A percentile compares a stretch with the other conserved stretches of the same genome.
These are phyloP conservation scores for Saccharomycopsis fermentans DNA, from an alignment of 805 yeast genomes.

Conservation along the genomic window DNA sequence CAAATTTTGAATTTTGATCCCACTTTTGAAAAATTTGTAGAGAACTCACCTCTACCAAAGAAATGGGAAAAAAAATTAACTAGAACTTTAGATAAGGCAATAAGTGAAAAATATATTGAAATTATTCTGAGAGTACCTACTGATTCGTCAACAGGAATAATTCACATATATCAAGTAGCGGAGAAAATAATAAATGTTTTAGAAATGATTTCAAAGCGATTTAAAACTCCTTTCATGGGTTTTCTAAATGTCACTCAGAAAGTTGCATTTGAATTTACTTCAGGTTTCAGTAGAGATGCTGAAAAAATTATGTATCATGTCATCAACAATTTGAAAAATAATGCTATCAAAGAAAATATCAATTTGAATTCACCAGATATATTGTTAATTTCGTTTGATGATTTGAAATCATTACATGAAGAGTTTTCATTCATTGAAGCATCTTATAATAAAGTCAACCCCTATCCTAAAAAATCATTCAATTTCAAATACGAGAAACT, in stretches of 20 bases:
- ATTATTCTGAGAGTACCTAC: conserved; percentile 46
- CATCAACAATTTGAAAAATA: conserved; percentile 28
- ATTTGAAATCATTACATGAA: conserved; percentile 47
- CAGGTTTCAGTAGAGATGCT: conserved; percentile 45
- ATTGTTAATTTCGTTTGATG: conserved; percentile 35
- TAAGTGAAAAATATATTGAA: conserved; percentile 35
- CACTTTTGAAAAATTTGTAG: conserved; percentile 27
- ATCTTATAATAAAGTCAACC: conserved; percentile 38
- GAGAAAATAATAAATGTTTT: conserved; percentile 42
- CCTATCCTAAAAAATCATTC: conserved; percentile 28
- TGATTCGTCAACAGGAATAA: conserved; percentile 40
- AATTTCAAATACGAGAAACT: conserved; percentile 46
- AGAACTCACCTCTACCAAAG: conserved; percentile 30
- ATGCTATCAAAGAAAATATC: conserved; percentile 21
- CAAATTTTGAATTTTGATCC: conserved; percentile 41
- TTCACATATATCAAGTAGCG: conserved; percentile 48
- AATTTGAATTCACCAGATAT: conserved; percentile 19
- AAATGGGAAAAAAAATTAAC: conserved; percentile 34
- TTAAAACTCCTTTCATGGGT: conserved; percentile 52
- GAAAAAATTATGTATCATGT: conserved; percentile 41
- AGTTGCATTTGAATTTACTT: conserved; percentile 38
- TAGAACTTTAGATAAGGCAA: conserved; percentile 29
- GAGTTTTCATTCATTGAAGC: conserved; percentile 43
- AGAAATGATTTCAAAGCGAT: conserved; percentile 45
- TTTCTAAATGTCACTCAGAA: conserved; percentile 41